Conservation (phyloP, 1,284 basidiomycete genomes). For the Polyporus tsugae region DNA sequence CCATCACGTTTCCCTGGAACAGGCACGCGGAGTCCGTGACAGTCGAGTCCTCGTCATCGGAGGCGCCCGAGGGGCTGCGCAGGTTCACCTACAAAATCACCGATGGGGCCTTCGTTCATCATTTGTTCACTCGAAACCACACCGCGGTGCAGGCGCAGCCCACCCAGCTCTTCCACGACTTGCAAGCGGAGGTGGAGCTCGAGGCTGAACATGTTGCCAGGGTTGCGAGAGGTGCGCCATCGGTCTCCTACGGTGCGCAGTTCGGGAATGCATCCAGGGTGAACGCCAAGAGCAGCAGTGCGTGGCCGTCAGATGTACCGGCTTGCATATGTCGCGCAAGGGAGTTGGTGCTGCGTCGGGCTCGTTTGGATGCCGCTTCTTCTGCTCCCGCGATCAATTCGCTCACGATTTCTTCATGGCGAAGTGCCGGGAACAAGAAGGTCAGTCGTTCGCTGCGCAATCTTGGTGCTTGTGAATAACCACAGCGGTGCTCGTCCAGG, state of each 20-base stretch:
- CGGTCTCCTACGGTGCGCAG: slow-evolving; percentile 3
- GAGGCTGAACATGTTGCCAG: slow-evolving; percentile 3
- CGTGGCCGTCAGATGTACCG: slow-evolving; percentile 34
- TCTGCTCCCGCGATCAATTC: slow-evolving; percentile 36
- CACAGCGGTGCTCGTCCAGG: slow-evolving; percentile 14
- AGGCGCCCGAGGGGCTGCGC: slow-evolving; percentile 42
- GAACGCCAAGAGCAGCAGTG: slow-evolving; percentile 4
- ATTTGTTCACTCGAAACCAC: slow-evolving; percentile 52
- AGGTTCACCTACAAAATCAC: slow-evolving; percentile 42
- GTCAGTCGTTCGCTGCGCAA: slow-evolving; percentile 33
- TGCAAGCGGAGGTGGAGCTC: slow-evolving; percentile 45
- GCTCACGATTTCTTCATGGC: slow-evolving; percentile 46
- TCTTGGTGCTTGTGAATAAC: neutral
- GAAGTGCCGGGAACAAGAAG: slow-evolving; percentile 43
- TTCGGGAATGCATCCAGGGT: neutral
- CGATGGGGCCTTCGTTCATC: slow-evolving; percentile 38
- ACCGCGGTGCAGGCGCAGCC: slow-evolving; percentile 43
- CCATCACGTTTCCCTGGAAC: slow-evolving; percentile 41
- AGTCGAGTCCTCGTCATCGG: slow-evolving; percentile 25
- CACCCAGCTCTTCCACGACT: slow-evolving; percentile 39
- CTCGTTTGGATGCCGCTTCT: slow-evolving; percentile 23
- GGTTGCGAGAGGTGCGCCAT: neutral
- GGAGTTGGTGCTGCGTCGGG: slow-evolving; percentile 31
- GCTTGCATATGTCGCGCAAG: slow-evolving; percentile 35
- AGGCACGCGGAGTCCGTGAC: slow-evolving; percentile 31